Evolutionary conservation across 495 filamentous ascomycete genomes (phyloP).

Genomic region (Cladorrhinum samala): DNA sequence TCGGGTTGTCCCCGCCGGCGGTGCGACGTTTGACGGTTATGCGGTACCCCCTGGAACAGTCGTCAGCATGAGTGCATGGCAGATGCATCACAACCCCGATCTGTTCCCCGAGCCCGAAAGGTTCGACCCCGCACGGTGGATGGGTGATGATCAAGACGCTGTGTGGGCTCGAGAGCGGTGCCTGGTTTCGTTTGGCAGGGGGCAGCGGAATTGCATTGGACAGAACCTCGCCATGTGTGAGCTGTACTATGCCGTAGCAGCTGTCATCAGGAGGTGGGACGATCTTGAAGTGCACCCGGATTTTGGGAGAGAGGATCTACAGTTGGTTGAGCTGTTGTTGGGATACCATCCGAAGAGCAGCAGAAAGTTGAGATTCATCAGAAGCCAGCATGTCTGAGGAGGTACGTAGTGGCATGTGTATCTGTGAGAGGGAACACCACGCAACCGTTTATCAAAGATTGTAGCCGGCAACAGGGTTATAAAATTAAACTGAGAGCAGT

Average conservation of each 20-base stretch:
- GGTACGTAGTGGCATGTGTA: too few relatives aligned
- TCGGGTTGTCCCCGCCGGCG: conserved; percentile 19
- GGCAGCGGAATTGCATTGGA: conserved; percentile 47
- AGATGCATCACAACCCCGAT: conserved; percentile 33
- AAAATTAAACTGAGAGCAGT: too few relatives aligned
- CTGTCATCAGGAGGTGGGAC: background rate
- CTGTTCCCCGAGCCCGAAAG: conserved; percentile 33
- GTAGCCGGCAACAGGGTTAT: too few relatives aligned
- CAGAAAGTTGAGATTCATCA: background rate
- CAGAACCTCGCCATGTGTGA: conserved; percentile 55
- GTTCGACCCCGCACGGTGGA: conserved; percentile 45
- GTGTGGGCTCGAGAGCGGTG: conserved; percentile 28
- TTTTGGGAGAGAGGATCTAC: background rate
- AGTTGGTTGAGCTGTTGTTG: background rate
- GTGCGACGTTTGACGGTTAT: conserved; percentile 18
- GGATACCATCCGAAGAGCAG: background rate
- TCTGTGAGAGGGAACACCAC: too few relatives aligned
- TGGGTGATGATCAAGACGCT: conserved; percentile 26
- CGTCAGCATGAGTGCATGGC: conserved; percentile 17
- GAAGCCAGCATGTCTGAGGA: too few relatives aligned
- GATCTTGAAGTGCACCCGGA: background rate
- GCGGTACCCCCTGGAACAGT: conserved; percentile 12
- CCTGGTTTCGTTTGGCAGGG: conserved; percentile 52
- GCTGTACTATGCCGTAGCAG: conserved; percentile 20
- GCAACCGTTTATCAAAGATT: too few relatives aligned